phyloP scores from a whole-genome alignment of 805 yeast genomes.

The Saccharomyces eubayanus region DNA sequence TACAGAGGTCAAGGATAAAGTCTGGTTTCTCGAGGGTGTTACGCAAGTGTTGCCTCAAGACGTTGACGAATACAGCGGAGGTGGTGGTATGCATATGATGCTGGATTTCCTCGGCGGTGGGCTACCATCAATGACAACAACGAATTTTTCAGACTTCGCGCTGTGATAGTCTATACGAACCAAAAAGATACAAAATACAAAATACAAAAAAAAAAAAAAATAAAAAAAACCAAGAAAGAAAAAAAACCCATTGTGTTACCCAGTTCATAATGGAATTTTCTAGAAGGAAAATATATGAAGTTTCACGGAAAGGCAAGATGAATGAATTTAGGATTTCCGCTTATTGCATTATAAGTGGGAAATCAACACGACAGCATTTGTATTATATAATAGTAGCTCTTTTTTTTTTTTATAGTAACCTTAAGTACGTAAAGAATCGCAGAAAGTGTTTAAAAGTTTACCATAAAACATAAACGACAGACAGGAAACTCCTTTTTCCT shows the following conservation, averaged over 20 bases:
- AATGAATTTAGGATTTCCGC: neutral
- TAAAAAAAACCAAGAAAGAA: neutral
- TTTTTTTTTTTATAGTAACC: neutral
- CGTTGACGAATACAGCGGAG: constrained; percentile 83
- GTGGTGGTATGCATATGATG: constrained; percentile 92
- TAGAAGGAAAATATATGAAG: constrained; percentile 1
- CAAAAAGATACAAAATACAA: neutral
- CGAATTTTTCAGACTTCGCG: constrained; percentile 30
- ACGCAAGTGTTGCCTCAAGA: constrained; percentile 83
- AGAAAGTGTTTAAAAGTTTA: neutral
- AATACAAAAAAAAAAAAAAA: neutral
- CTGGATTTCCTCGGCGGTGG: constrained; percentile 75
- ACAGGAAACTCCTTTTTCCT: neutral
- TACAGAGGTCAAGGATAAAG: constrained; percentile 76
- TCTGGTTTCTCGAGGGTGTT: constrained; percentile 92
- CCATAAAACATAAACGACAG: neutral
- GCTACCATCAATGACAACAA: constrained; percentile 40
- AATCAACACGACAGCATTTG: neutral
- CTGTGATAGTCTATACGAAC: constrained; percentile 8
- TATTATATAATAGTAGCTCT: neutral
- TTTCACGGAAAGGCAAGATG: neutral
- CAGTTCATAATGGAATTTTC: neutral
- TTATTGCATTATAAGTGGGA: neutral
- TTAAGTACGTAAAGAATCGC: neutral
- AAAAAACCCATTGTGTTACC: neutral